Conservation (phyloP, 2,329 filamentous ascomycete species). For the Pestalotiopsis sp. region DNA sequence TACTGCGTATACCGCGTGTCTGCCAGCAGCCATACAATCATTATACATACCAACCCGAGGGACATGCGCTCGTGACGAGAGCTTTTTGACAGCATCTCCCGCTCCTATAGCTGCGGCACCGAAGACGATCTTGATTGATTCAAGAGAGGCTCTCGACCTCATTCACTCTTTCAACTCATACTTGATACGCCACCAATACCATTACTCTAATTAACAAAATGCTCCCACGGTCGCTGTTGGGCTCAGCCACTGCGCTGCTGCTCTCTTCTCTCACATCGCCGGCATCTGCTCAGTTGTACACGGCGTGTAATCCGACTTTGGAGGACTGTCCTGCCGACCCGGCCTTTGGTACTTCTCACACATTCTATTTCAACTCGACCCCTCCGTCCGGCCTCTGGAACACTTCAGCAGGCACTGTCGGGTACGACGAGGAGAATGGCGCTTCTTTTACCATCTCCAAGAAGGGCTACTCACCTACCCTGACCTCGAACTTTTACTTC, state of each 20-base stretch:
- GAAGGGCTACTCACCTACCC: constrained; percentile 74
- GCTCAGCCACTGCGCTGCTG: constrained; percentile 39
- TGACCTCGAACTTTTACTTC: constrained; percentile 79
- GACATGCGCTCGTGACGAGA: neutral
- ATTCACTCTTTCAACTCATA: neutral
- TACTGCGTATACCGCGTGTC: neutral
- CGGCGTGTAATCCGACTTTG: constrained; percentile 76
- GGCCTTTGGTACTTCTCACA: constrained; percentile 66
- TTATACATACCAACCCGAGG: neutral
- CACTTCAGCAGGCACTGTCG: constrained; percentile 64
- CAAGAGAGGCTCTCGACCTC: neutral
- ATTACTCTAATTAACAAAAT: constrained; percentile 12
- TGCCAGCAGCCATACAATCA: neutral
- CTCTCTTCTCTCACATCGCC: constrained; percentile 42
- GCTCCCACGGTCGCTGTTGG: constrained; percentile 15
- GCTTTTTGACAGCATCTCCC: neutral
- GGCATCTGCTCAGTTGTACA: constrained; percentile 70
- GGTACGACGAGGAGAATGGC: constrained; percentile 61
- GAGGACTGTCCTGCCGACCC: constrained; percentile 68
- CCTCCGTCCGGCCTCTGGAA: constrained; percentile 66
- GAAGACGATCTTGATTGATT: neutral
- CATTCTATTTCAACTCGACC: constrained; percentile 64
- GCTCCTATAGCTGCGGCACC: neutral
- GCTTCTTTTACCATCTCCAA: constrained; percentile 71
- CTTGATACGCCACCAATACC: neutral